phyloP scores from a whole-genome alignment of 768 basidiomycete genomes.

The Kwoniella sp. region DNA sequence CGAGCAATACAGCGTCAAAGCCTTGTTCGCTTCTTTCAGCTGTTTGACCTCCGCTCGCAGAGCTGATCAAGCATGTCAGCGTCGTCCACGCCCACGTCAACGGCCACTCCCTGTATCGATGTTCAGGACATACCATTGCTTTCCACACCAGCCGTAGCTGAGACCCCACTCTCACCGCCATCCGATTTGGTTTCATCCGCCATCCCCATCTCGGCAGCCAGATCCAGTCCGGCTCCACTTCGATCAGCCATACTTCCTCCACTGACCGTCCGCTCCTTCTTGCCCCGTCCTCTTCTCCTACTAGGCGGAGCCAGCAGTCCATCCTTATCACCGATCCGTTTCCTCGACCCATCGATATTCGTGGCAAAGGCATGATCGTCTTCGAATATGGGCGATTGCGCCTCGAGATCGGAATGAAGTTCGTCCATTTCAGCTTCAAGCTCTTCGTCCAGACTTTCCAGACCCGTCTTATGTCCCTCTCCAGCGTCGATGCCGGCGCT shows the following conservation, averaged over 20 bases:
- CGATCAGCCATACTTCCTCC: slow-evolving; percentile 25
- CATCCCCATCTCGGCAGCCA: slow-evolving; percentile 83
- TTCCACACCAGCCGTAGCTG: slow-evolving; percentile 6
- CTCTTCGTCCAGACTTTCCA: slow-evolving; percentile 26
- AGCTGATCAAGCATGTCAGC: slow-evolving; percentile 52
- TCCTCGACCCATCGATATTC: slow-evolving; percentile 10
- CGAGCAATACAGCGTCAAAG: slow-evolving; percentile 88
- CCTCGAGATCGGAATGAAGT: slow-evolving; percentile 34
- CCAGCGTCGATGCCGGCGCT: not conserved
- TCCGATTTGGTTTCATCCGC: slow-evolving; percentile 68
- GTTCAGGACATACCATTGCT: too few species aligned
- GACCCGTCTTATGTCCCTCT: not conserved
- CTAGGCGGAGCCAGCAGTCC: slow-evolving; percentile 19
- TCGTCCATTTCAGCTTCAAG: slow-evolving; percentile 37
- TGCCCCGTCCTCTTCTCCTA: slow-evolving; percentile 5
- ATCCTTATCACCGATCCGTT: not conserved
- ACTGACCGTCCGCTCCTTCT: slow-evolving; percentile 10
- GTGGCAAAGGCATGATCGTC: slow-evolving; percentile 20
- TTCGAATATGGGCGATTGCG: slow-evolving; percentile 35
- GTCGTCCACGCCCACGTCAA: slow-evolving; percentile 30
- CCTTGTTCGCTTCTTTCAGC: slow-evolving; percentile 93
- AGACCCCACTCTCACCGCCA: slow-evolving; percentile 14
- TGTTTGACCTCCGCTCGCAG: slow-evolving; percentile 84
- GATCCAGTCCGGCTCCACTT: slow-evolving; percentile 37
- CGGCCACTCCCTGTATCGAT: too few species aligned